Evolutionary conservation across 108 stramenopile species (phyloP).

Genomic region (Pseudonitzschia pungens): DNA sequence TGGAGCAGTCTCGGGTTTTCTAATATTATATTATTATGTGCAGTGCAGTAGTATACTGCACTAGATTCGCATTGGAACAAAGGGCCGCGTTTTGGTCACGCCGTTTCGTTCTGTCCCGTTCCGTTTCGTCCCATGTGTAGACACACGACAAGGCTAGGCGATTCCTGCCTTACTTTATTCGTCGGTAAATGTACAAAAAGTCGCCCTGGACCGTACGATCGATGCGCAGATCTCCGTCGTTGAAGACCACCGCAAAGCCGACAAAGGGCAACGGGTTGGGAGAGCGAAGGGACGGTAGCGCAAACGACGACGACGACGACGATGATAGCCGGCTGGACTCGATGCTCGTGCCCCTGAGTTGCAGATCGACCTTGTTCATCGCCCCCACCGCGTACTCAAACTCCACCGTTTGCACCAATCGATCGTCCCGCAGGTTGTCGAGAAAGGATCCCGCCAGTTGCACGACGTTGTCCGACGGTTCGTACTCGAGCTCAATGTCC

Average conservation of each 20-base stretch:
- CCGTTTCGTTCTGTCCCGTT: no score
- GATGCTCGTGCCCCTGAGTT: background rate
- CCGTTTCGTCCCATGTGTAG: no score
- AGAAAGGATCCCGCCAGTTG: background rate
- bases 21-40: no score
- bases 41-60: no score
- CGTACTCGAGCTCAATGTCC: background rate
- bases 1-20: no score
- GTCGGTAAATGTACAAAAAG: background rate
- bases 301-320: background rate
- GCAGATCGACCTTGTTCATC: constrained; percentile 12
- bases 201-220: constrained; percentile 1
- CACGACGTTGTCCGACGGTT: background rate
- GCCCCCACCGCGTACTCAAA: background rate
- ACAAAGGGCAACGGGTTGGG: background rate
- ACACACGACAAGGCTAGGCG: no score
- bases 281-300: background rate
- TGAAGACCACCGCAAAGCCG: constrained; percentile 1
- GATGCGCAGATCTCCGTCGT: constrained; percentile 4
- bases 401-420: background rate
- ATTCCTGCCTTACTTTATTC: background rate
- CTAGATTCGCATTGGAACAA: no score
- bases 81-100: no score
- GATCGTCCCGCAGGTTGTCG: background rate
- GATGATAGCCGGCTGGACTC: background rate